Conservation (phyloP, 768 basidiomycete genomes). For the Phaffia tasmanica region DNA sequence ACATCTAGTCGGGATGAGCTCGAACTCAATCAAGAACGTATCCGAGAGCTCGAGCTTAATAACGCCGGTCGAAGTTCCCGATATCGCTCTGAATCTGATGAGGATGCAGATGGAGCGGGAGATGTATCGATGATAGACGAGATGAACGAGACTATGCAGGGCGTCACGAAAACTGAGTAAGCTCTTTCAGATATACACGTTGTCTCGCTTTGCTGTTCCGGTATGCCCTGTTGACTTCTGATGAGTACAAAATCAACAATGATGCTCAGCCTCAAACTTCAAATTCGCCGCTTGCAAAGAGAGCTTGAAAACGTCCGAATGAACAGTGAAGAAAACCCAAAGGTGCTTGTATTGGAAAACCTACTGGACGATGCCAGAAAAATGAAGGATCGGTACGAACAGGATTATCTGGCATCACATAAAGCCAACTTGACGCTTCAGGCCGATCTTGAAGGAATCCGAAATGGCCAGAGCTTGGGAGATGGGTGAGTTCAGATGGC, state of each 20-base stretch:
- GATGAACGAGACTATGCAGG: constrained; percentile 63
- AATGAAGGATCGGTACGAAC: constrained; percentile 79
- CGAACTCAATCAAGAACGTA: constrained; percentile 78
- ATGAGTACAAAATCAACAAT: neutral
- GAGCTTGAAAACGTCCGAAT: constrained; percentile 65
- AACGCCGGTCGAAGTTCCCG: constrained; percentile 6
- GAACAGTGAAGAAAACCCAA: constrained; percentile 45
- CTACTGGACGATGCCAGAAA: constrained; percentile 80
- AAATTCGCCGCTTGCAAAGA: constrained; percentile 65
- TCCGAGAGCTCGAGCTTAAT: constrained; percentile 68
- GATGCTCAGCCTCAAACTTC: constrained; percentile 54
- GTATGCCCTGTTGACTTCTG: neutral
- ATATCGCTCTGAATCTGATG: constrained; percentile 42
- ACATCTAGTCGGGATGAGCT: constrained; percentile 49
- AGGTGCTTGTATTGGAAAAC: constrained; percentile 76
- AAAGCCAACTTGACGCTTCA: constrained; percentile 69
- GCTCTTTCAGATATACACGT: neutral
- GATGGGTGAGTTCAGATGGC: constrained; percentile 52
- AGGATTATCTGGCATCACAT: constrained; percentile 73
- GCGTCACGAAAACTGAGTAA: constrained; percentile 55
- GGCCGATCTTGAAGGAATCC: constrained; percentile 74
- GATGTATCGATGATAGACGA: constrained; percentile 52
- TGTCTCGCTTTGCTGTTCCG: neutral
- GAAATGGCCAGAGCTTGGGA: constrained; percentile 69
- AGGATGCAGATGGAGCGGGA: constrained; percentile 34